A percentile compares a stretch with the other conserved stretches of the same genome.
These are phyloP conservation scores for Parachlorella kessleri DNA, from an alignment of 139 green algal species.

Conservation along the genomic window DNA sequence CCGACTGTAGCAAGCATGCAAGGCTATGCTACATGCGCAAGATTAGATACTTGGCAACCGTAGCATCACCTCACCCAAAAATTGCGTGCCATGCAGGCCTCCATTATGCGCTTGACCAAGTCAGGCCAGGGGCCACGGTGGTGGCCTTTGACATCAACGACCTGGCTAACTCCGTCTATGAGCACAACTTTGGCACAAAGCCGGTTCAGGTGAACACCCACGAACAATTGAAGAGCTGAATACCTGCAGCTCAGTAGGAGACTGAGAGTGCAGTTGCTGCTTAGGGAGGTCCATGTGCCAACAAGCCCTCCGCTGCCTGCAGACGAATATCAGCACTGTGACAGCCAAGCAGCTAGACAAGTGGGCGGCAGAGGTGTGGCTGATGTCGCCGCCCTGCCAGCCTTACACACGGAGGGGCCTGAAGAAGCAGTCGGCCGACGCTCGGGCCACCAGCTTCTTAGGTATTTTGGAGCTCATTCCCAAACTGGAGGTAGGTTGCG, in stretches of 20 bases:
- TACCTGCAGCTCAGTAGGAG: too few species aligned
- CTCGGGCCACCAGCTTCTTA: constrained; percentile 60
- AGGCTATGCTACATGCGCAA: not conserved
- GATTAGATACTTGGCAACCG: not conserved
- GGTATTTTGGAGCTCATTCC: constrained; percentile 43
- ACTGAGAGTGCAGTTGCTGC: too few species aligned
- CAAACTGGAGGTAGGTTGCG: constrained; percentile 19
- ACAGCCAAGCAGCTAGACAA: constrained; percentile 43
- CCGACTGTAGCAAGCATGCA: too few species aligned
- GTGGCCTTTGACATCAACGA: constrained; percentile 81
- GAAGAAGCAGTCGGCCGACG: constrained; percentile 51
- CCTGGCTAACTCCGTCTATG: constrained; percentile 74
- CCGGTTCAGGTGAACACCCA: not conserved
- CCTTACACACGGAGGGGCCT: constrained; percentile 80
- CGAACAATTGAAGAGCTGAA: too few species aligned
- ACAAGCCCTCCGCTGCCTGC: constrained; percentile 31
- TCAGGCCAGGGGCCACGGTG: constrained; percentile 21
- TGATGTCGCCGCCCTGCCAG: constrained; percentile 83
- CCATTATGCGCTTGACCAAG: constrained; percentile 51
- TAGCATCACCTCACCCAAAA: not conserved
- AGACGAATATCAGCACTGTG: constrained; percentile 63
- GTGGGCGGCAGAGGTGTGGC: constrained; percentile 62
- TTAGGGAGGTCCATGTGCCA: too few species aligned
- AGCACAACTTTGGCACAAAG: constrained; percentile 61
- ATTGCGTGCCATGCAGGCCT: constrained; percentile 36